Conservation (phyloP, 192 early-diverging fungal genomes). For the Entophlyctis luteolus region DNA sequence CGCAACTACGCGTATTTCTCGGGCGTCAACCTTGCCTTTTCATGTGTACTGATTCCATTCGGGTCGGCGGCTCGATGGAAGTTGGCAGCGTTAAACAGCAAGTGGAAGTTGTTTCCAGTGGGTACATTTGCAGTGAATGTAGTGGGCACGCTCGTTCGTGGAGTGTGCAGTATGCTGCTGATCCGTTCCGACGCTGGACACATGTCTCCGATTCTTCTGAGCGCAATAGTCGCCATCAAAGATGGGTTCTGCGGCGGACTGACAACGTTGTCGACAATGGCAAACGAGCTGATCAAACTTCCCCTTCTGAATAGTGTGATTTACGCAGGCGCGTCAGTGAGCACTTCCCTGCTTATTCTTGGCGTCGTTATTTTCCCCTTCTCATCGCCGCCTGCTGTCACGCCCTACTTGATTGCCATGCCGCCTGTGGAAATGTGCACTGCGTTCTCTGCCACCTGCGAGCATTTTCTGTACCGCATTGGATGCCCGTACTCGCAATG, state of each 20-base stretch:
- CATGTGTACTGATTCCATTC: not conserved
- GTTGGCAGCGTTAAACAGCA: not conserved
- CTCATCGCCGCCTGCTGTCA: not conserved
- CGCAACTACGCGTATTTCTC: conserved; percentile 1
- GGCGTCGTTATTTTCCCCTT: not conserved
- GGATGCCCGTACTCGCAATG: not conserved
- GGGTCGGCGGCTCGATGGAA: conserved; percentile 1
- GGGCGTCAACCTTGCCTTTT: not conserved
- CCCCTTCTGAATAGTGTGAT: not conserved
- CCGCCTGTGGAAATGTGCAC: not conserved
- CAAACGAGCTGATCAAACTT: conserved; percentile 6
- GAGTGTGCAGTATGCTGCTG: not conserved
- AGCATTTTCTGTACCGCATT: not conserved
- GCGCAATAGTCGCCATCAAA: not conserved
- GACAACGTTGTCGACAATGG: conserved; percentile 15
- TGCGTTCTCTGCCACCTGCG: not conserved
- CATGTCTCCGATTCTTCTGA: no score
- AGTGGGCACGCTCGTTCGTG: conserved; percentile 5
- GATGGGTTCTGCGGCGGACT: conserved; percentile 19
- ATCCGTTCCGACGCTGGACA: not conserved
- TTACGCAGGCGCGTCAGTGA: not conserved
- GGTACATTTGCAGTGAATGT: conserved; percentile 15
- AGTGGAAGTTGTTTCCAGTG: not conserved
- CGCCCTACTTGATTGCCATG: not conserved
- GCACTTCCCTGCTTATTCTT: not conserved